A percentile compares a stretch with the other conserved stretches of the same genome.
Conservation (phyloP, 495 filamentous ascomycete genomes). For the Sabuloglossum arenarium region DNA sequence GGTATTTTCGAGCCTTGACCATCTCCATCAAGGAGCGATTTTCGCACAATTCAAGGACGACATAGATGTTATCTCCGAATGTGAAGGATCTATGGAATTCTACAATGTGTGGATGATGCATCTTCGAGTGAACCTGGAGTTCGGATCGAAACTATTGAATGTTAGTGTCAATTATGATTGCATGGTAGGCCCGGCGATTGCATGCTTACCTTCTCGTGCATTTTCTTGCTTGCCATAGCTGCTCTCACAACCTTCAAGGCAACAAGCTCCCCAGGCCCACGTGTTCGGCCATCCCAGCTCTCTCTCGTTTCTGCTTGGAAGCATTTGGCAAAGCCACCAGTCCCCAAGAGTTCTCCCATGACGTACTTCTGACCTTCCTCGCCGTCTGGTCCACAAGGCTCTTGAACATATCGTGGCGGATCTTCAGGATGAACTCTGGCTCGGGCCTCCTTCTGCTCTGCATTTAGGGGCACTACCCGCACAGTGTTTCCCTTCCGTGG, state of each 20-base stretch:
- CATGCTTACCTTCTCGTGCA: conserved; percentile 61
- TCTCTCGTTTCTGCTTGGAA: conserved; percentile 50
- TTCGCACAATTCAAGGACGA: conserved; percentile 81
- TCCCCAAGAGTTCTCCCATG: conserved; percentile 68
- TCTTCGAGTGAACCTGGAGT: conserved; percentile 92
- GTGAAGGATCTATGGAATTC: conserved; percentile 88
- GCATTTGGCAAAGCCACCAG: conserved; percentile 90
- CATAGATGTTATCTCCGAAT: conserved; percentile 71
- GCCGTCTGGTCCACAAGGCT: conserved; percentile 39
- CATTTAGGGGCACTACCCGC: neutral
- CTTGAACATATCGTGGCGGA: conserved; percentile 46
- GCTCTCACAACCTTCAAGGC: conserved; percentile 85
- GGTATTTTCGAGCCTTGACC: conserved; percentile 66
- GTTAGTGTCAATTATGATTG: conserved; percentile 16
- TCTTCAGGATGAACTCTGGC: conserved; percentile 18
- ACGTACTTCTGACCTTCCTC: conserved; percentile 57
- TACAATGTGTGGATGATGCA: conserved; percentile 85
- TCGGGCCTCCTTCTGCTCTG: neutral
- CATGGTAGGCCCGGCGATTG: neutral
- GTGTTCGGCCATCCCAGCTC: conserved; percentile 28
- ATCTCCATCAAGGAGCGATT: conserved; percentile 99
- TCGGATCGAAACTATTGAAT: conserved; percentile 73
- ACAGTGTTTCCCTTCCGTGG: neutral
- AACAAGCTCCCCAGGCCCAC: conserved; percentile 9
- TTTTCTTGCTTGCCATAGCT: conserved; percentile 64